phyloP scores from a whole-genome alignment of 2,329 filamentous ascomycete genomes.

The Epichloe glyceriae region DNA sequence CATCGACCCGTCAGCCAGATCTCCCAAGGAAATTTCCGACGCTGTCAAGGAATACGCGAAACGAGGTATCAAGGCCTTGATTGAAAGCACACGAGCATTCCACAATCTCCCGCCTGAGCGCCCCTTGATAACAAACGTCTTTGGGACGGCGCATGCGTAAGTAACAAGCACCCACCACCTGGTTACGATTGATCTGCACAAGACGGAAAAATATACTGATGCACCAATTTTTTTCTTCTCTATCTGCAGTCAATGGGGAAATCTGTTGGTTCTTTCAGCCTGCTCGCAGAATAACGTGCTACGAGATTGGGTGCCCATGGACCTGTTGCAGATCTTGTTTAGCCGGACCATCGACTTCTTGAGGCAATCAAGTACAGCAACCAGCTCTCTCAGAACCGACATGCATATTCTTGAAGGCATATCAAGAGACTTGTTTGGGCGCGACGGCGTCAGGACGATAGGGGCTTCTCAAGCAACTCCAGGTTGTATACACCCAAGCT shows the following conservation, averaged over 20 bases:
- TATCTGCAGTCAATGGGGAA: conserved; percentile 74
- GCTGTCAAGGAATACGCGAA: conserved; percentile 41
- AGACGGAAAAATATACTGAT: background rate
- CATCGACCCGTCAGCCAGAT: conserved; percentile 24
- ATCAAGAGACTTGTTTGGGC: conserved; percentile 29
- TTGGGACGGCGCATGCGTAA: conserved; percentile 92
- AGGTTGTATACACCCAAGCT: conserved; percentile 15
- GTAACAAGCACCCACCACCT: conserved; percentile 23
- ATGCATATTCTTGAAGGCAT: conserved; percentile 56
- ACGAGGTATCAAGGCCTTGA: conserved; percentile 58
- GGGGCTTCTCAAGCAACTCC: conserved; percentile 30
- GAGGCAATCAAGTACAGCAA: conserved; percentile 53
- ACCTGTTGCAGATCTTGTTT: conserved; percentile 48
- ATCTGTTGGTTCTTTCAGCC: conserved; percentile 79
- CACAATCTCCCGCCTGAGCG: conserved; percentile 48
- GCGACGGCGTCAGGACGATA: conserved; percentile 16
- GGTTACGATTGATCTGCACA: background rate
- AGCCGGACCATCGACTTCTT: conserved; percentile 67
- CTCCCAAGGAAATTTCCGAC: conserved; percentile 26
- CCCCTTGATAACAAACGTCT: conserved; percentile 86
- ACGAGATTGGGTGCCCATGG: conserved; percentile 39
- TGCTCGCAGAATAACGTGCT: conserved; percentile 58
- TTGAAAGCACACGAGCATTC: conserved; percentile 78
- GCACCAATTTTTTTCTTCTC: too few relatives aligned
- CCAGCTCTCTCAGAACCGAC: conserved; percentile 63